Base-by-base conservation (phyloP, 805 yeast genomes). In the Wickerhamomyces rabaulensis region DNA sequence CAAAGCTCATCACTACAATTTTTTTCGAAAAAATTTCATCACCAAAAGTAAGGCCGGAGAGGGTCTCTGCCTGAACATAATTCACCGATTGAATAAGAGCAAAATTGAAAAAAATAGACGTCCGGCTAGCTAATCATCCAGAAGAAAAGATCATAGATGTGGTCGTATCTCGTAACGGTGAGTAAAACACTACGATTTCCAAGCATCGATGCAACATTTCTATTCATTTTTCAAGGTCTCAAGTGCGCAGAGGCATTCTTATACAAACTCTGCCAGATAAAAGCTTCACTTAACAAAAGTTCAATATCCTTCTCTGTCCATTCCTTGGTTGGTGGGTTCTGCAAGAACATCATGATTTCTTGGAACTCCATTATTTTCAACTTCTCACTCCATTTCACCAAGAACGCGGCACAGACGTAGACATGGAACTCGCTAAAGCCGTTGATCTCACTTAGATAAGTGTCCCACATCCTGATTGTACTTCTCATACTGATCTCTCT, bases 381-480 rank as follows among this genome's bases (percentile, higher is more conserved):
- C 52, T 81, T 82, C 45, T 76, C 81, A 52, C 94, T 81, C 82
- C 96, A 94, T 60, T 88, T 84, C 50, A 90, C 86, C 55, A 94
- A 70, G 60, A 92, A 94, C 19, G 99, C 98, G 19, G 98, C 97
- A 67, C 99, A 94, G 3, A 94, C 99, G 63, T 92, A 94, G 9
- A 94, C 88, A 63, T 94, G 99, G 67, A 94, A 94, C 58, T 83
- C 89, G 56, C 87, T 87, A 61, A 94, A 89, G 2, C 96, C 96
- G 40, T 75, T 74, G 19, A 78, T 76, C 60, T 87, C 90, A 42
- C 87, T 77, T 4, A 87, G 64, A 63, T 94, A 94, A 0, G 99
- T 91, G 62, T 94, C 99, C 98, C 99, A 94, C 96, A 94, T 92
- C 47, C 99, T 74, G 20, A 91, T 82, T 6, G 91, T 86, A 50